Evolutionary conservation across 176 grass and related monocot genomes (phyloP), one percentile per base, ranked within the genome.

Genomic region (Oryza coarctata): DNA sequence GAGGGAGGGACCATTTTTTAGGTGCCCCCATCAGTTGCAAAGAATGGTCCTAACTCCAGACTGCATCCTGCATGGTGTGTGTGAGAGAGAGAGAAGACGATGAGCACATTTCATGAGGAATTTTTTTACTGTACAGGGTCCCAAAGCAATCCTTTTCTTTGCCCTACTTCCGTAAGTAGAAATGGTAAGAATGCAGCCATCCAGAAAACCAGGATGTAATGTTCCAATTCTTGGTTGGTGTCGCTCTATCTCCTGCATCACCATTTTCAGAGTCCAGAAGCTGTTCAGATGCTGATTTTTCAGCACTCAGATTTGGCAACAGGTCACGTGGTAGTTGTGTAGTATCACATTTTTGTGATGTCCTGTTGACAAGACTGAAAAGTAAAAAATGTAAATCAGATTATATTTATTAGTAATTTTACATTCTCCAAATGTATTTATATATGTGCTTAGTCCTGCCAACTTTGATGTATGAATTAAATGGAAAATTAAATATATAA

Each of bases 11-110:
- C 83, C 66, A 75, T 80, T 68, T 84, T 36, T 81, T 77, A 66
- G 78, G 76, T 70, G 66, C 55, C 70, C 83, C 83, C 73, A 78
- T 60, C 20, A 81, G 44, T 83, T 81, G 82, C 82, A 89, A 81
- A 49, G n/a, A 13, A 77, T 86, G 87, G 87, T 77, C 83, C 87
- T 76, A 61, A 22, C 63, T 80, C 60, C 17, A 74, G 28, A 74
- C 72, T 70, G 72, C 70, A 76, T 64, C 57, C 15, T 84, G 76
- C 63, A 70, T 69, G 81, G 81, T n/a, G n/a, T n/a, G n/a, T n/a
- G n/a, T n/a, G n/a, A n/a, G 68, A 4, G 74, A 52, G 26, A 33
- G 87, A 84, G 70, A 49, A 84, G 70, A 49, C 39, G 76, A 75
- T 85, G 44, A 82, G 76, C 71, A 81, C 77, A 64, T 70, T 80